Base-by-base conservation (phyloP, 2,329 filamentous ascomycete species). In the Talaromyces albobiverticillius region DNA sequence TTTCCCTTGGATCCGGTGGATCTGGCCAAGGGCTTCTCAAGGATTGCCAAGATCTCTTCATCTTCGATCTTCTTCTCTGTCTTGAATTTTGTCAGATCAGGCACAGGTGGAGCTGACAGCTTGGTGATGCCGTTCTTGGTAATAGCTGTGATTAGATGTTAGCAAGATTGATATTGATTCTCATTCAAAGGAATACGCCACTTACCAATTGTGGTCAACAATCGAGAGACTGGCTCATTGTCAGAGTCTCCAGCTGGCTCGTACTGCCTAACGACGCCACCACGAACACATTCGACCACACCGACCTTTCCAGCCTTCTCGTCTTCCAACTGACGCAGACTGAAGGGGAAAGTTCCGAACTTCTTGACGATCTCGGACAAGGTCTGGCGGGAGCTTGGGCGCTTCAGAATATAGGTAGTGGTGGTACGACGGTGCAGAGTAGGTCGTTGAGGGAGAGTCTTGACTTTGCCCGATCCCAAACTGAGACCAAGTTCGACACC, bases 341-440 rank as follows among this genome's bases (percentile, higher is more conserved):
- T 95, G 84, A 99, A 99, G 65, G 94, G 94, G 82, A 99, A 99
- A 59, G 85, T 90, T 61, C 93, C 92, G 69, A 97, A 99, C 79
- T 93, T 96, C 85, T 93, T 95, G 73, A 95, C 87, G 58, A 96
- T 88, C 78, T 97, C 94, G 45, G 92, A 95, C 51, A 97, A 82
- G 47, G 93, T 88, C 76, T 95, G 90, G 71, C 93, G 86, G 50
- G 93, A 96, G 62, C 90, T 95, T 57, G 90, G 90, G 62, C 94
- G 87, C 85, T 97, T 99, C 62, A 99, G 82, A 58, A 86, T 86
- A 75, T 96, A 96, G 58, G 90, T 96, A 64, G 90, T 92, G 62
- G 84, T 87, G 55, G 94, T 97, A 67, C 93, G 89, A 70, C 93
- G 90, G 79, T 97, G 91, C 61, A 99, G 83, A 46, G 94, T 99